These are phyloP conservation scores for Xylariaceae sp. DNA, from an alignment of 2,329 filamentous ascomycete species.

Conservation along the genomic window DNA sequence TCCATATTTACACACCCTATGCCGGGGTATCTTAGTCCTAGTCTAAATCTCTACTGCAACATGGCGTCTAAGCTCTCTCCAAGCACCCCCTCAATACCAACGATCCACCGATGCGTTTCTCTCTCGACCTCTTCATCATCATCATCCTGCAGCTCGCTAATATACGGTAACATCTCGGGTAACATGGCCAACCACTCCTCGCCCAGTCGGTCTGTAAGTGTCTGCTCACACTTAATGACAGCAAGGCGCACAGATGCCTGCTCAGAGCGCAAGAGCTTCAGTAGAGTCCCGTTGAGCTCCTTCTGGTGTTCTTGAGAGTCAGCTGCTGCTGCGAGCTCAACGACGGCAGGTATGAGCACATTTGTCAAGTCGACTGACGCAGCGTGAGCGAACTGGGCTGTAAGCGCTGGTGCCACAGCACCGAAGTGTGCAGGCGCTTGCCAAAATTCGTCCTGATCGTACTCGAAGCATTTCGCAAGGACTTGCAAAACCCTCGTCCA, in stretches of 20 bases:
- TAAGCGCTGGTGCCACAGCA: constrained; percentile 64
- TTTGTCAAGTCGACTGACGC: constrained; percentile 34
- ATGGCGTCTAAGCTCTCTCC: constrained; percentile 90
- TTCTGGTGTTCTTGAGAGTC: constrained; percentile 89
- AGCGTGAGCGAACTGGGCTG: constrained; percentile 59
- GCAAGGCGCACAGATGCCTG: constrained; percentile 70
- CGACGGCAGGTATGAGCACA: constrained; percentile 68
- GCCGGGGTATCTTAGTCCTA: no score
- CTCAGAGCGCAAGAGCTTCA: constrained; percentile 74
- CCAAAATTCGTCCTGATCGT: constrained; percentile 96
- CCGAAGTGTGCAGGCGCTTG: constrained; percentile 84
- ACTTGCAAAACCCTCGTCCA: constrained; percentile 68
- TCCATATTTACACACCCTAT: no score
- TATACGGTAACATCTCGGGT: constrained; percentile 94
- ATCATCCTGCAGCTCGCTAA: constrained; percentile 93
- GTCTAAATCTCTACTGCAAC: constrained; percentile 60
- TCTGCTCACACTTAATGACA: constrained; percentile 76
- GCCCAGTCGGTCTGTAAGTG: constrained; percentile 72
- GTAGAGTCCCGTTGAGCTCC: constrained; percentile 73
- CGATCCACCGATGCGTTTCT: constrained; percentile 87
- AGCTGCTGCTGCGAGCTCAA: constrained; percentile 73
- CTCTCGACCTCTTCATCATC: constrained; percentile 90
- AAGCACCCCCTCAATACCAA: constrained; percentile 80
- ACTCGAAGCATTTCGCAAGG: constrained; percentile 70
- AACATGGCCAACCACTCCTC: constrained; percentile 91